These are phyloP conservation scores for Venturia nashicola DNA, from an alignment of 2,329 filamentous ascomycete species.

Conservation along the genomic window DNA sequence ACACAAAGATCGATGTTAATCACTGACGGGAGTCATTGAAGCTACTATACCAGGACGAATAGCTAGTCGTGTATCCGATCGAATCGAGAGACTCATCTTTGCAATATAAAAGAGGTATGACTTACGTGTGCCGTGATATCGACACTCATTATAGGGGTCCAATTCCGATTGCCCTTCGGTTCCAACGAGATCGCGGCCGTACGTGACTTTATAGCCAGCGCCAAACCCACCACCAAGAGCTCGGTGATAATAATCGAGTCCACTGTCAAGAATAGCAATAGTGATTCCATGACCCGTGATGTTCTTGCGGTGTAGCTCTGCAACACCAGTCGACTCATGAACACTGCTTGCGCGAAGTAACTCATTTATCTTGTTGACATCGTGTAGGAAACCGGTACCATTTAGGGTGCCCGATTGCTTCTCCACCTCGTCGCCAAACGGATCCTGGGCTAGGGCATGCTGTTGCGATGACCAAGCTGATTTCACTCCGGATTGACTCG, in stretches of 20 bases:
- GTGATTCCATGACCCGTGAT: not conserved
- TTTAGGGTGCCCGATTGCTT: not conserved
- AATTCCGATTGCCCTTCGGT: not conserved
- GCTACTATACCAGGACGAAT: too few relatives aligned
- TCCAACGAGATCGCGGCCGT: not conserved
- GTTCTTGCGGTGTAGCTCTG: not conserved
- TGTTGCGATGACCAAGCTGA: not conserved
- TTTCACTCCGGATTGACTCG: not conserved
- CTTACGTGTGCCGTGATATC: not conserved
- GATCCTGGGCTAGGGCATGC: not conserved
- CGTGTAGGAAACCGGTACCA: not conserved
- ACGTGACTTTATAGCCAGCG: not conserved
- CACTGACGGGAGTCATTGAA: too few relatives aligned
- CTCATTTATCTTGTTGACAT: not conserved
- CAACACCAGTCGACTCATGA: not conserved
- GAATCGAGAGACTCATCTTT: not conserved
- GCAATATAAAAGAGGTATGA: not conserved
- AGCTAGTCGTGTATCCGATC: too few relatives aligned
- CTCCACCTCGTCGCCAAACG: not conserved
- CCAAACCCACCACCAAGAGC: not conserved
- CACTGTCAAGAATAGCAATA: not conserved
- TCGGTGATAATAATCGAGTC: not conserved
- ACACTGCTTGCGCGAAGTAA: not conserved
- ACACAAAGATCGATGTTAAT: too few relatives aligned
- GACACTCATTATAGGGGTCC: not conserved